phyloP scores from a whole-genome alignment of 2,329 filamentous ascomycete species.

The Cladosporium oxysporum region DNA sequence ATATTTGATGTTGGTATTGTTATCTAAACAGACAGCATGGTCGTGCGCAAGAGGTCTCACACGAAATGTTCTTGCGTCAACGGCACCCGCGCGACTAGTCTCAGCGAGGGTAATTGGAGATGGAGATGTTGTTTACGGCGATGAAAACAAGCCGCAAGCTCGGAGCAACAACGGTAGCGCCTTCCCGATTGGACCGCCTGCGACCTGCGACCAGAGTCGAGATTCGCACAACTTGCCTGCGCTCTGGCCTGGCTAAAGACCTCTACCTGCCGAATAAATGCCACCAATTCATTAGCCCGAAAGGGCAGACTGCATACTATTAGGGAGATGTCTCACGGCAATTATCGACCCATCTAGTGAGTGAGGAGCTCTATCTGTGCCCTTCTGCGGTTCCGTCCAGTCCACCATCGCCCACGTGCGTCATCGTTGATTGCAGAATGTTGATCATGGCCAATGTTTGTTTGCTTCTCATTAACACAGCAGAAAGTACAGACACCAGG shows the following conservation, averaged over 20 bases:
- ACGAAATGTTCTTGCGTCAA: conserved; percentile 15
- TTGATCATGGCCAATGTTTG: neutral
- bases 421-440: neutral
- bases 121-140: conserved; percentile 13
- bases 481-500: neutral
- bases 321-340: neutral
- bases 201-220: neutral
- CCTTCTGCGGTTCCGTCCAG: neutral
- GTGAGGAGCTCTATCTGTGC: neutral
- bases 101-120: conserved; percentile 14
- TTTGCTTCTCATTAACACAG: neutral
- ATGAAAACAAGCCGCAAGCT: conserved; percentile 9
- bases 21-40: conserved; percentile 21
- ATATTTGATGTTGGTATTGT: conserved; percentile 17
- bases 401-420: neutral
- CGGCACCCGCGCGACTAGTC: conserved; percentile 19
- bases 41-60: conserved; percentile 21
- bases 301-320: neutral
- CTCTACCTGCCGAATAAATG: neutral
- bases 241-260: too few relatives aligned
- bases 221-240: neutral
- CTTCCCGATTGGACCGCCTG: conserved; percentile 3
- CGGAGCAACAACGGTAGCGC: conserved; percentile 2
- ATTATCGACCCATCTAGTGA: neutral
- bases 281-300: neutral